A percentile compares a stretch with the other conserved stretches of the same genome.
Conservation (phyloP, 805 yeast species). For the Cyberlindnera subsufficiens region DNA sequence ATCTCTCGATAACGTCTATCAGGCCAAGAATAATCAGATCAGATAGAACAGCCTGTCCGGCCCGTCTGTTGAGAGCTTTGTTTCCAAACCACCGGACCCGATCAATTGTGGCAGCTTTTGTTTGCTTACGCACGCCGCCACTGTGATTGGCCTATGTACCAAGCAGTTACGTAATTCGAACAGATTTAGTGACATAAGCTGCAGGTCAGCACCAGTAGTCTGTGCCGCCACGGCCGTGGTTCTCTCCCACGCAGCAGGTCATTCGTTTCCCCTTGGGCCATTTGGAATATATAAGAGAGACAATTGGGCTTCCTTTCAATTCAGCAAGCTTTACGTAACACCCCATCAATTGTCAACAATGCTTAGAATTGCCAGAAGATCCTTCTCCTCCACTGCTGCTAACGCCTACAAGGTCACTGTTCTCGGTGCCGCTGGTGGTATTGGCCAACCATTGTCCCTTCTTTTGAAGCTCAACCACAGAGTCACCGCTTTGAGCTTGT, state of each 20-base stretch:
- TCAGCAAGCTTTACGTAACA: background rate
- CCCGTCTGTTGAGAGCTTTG: too few species aligned
- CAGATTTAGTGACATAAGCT: background rate
- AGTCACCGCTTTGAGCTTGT: constrained; percentile 79
- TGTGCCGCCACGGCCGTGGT: constrained; percentile 1
- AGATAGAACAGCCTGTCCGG: too few species aligned
- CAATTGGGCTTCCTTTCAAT: too few species aligned
- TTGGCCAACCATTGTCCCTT: constrained; percentile 84
- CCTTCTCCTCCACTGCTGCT: constrained; percentile 62
- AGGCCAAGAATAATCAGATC: too few species aligned
- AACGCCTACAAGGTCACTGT: constrained; percentile 75
- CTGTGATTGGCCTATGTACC: constrained; percentile 7
- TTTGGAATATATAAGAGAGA: constrained; percentile 2
- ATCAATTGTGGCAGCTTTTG: constrained; percentile 5
- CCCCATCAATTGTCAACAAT: constrained; percentile 25
- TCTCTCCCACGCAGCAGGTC: constrained; percentile 6
- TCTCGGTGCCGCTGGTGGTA: constrained; percentile 88
- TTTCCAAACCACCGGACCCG: background rate
- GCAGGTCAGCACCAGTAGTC: background rate
- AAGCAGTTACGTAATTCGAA: background rate
- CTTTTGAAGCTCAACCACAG: constrained; percentile 82
- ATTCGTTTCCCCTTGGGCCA: constrained; percentile 3
- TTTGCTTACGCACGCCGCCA: background rate
- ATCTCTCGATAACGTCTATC: too few species aligned
- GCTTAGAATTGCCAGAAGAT: constrained; percentile 53